A percentile compares a stretch with the other conserved stretches of the same genome.
These are phyloP conservation scores for Syzygium jambos DNA, from an alignment of 345 rosid genomes.

Conservation along the genomic window DNA sequence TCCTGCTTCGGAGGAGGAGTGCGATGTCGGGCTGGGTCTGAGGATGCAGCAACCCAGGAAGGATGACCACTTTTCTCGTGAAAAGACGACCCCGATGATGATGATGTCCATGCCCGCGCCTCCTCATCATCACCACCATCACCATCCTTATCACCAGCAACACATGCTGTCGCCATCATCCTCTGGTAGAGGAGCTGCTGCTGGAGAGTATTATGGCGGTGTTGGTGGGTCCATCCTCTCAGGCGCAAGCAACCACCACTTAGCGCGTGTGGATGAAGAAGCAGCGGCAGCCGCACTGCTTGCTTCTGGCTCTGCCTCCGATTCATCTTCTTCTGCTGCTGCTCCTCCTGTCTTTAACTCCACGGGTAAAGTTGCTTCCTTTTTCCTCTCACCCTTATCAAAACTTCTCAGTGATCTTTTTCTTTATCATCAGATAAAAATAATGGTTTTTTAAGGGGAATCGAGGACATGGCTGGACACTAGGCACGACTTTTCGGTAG, in stretches of 20 bases:
- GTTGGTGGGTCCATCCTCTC: not conserved
- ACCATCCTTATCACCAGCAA: not conserved
- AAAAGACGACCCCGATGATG: not conserved
- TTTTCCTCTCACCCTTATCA: conserved; percentile 1
- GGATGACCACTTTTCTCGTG: too few relatives aligned
- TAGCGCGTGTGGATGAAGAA: not conserved
- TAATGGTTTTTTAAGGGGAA: not conserved
- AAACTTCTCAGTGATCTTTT: not conserved
- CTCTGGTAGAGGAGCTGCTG: not conserved
- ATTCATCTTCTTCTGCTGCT: conserved; percentile 1
- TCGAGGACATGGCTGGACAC: not conserved
- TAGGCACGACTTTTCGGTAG: not conserved
- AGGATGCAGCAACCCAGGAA: conserved; percentile 1
- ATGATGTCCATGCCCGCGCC: not conserved
- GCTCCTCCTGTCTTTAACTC: not conserved
- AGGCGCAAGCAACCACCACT: not conserved
- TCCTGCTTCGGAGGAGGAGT: not conserved
- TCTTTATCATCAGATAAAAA: not conserved
- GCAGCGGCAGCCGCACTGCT: not conserved
- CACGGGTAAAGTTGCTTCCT: conserved; percentile 15
- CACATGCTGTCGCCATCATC: not conserved
- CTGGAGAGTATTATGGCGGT: not conserved
- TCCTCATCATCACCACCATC: not conserved
- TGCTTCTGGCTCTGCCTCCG: conserved; percentile 3
- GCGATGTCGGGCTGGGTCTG: conserved; percentile 3